A percentile compares a stretch with the other conserved stretches of the same genome.
These are phyloP conservation scores for Rosa multiflora DNA, from an alignment of 306 rosid genomes.

Conservation along the genomic window DNA sequence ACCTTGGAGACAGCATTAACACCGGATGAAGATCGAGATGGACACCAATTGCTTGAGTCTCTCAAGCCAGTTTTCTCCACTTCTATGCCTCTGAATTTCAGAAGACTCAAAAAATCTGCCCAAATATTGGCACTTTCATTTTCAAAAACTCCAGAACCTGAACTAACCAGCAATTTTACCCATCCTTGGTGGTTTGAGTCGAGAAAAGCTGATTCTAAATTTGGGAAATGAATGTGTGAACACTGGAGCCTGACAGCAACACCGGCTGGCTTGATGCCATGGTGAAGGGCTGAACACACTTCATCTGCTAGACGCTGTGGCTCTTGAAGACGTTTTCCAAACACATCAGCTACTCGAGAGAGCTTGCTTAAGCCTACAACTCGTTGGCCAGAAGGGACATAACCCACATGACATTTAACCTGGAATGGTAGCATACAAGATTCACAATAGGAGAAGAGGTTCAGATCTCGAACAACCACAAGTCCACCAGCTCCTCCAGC, in stretches of 20 bases:
- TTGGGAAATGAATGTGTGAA: slow-evolving; percentile 69
- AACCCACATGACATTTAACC: slow-evolving; percentile 89
- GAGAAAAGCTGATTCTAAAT: slow-evolving; percentile 53
- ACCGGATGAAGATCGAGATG: slow-evolving; percentile 43
- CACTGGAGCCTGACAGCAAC: slow-evolving; percentile 75
- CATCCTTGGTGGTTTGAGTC: slow-evolving; percentile 64
- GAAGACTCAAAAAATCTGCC: slow-evolving; percentile 71
- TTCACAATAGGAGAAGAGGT: slow-evolving; percentile 86
- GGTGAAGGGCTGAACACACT: slow-evolving; percentile 52
- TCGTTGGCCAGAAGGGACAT: slow-evolving; percentile 78
- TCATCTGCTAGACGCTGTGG: slow-evolving; percentile 73
- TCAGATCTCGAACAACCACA: slow-evolving; percentile 85
- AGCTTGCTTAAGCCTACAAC: slow-evolving; percentile 95
- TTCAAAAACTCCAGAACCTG: slow-evolving; percentile 84
- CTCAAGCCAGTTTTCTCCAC: slow-evolving; percentile 33
- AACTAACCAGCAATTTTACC: slow-evolving; percentile 56
- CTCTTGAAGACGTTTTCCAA: slow-evolving; percentile 61
- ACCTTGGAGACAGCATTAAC: slow-evolving; percentile 47
- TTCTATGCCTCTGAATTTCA: slow-evolving; percentile 62
- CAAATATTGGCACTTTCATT: slow-evolving; percentile 53
- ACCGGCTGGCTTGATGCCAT: slow-evolving; percentile 84
- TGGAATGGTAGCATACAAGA: slow-evolving; percentile 95
- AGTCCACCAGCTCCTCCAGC: slow-evolving; percentile 98
- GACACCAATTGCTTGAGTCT: slow-evolving; percentile 67
- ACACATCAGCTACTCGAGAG: slow-evolving; percentile 71